phyloP scores from a whole-genome alignment of 2,329 filamentous ascomycete species.

The Penicillium sp. region DNA sequence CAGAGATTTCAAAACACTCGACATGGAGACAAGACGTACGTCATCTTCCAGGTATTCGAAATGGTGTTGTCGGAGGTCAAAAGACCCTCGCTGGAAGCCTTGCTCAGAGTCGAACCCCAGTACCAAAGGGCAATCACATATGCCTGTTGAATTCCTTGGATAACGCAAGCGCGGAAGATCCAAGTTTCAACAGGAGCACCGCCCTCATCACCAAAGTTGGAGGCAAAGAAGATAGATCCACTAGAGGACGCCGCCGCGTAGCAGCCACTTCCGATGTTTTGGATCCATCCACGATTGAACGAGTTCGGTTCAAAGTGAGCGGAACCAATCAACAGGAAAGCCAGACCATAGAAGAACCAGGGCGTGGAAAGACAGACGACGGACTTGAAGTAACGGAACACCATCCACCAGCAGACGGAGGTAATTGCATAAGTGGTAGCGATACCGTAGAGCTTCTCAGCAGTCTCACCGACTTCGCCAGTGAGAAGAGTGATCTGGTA shows the following conservation, averaged over 20 bases:
- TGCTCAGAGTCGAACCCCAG: constrained; percentile 63
- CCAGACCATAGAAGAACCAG: constrained; percentile 65
- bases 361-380: constrained; percentile 61
- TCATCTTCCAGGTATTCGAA: constrained; percentile 51
- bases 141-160: constrained; percentile 68
- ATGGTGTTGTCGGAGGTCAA: constrained; percentile 40
- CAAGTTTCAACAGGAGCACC: constrained; percentile 65
- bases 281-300: constrained; percentile 55
- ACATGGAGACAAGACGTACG: constrained; percentile 30
- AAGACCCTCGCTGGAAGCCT: constrained; percentile 48
- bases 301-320: constrained; percentile 55
- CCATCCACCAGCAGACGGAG: constrained; percentile 64
- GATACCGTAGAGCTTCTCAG: constrained; percentile 63
- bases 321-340: constrained; percentile 65
- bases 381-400: constrained; percentile 62
- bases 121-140: constrained; percentile 69
- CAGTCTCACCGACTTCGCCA: constrained; percentile 64
- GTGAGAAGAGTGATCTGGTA: constrained; percentile 72
- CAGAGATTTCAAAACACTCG: neutral
- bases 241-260: constrained; percentile 66
- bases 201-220: constrained; percentile 68
- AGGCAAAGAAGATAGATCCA: constrained; percentile 67
- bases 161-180: constrained; percentile 67
- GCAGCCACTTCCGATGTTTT: constrained; percentile 63
- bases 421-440: constrained; percentile 62